phyloP scores from a whole-genome alignment of 192 early-diverging fungal species.

The Backusella circina region DNA sequence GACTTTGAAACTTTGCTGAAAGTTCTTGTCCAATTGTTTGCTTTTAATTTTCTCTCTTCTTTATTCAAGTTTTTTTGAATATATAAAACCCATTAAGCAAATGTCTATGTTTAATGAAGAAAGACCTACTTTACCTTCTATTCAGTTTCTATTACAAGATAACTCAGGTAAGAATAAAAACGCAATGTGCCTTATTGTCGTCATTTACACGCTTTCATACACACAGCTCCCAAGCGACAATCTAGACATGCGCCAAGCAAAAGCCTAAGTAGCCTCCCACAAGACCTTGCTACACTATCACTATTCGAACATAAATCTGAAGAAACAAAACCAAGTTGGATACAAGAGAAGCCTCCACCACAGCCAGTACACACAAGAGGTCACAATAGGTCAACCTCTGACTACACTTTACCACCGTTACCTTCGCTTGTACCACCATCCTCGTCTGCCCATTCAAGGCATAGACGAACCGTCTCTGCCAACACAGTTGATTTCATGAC shows the following conservation, averaged over 20 bases:
- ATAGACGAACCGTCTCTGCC: constrained; percentile 1
- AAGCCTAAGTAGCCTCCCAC: neutral
- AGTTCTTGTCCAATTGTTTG: neutral
- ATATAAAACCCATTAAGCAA: neutral
- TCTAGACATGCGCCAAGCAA: neutral
- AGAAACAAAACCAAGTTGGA: neutral
- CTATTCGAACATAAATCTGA: neutral
- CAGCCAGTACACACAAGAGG: neutral
- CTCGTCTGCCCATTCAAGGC: neutral
- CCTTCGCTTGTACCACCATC: neutral
- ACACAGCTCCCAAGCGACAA: neutral
- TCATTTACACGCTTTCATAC: neutral
- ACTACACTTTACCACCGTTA: neutral
- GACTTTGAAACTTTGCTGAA: neutral
- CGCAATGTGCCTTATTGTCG: neutral
- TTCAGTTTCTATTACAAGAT: constrained; percentile 9
- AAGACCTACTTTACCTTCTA: constrained; percentile 1
- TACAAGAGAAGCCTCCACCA: neutral
- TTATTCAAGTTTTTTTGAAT: neutral
- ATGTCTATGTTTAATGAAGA: neutral
- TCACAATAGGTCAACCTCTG: neutral
- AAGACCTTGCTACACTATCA: constrained; percentile 1
- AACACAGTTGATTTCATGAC: constrained; percentile 3
- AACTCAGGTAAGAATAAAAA: neutral
- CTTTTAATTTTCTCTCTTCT: neutral